Conservation (phyloP, 331 rosid species). For the Prunus yedoensis region DNA sequence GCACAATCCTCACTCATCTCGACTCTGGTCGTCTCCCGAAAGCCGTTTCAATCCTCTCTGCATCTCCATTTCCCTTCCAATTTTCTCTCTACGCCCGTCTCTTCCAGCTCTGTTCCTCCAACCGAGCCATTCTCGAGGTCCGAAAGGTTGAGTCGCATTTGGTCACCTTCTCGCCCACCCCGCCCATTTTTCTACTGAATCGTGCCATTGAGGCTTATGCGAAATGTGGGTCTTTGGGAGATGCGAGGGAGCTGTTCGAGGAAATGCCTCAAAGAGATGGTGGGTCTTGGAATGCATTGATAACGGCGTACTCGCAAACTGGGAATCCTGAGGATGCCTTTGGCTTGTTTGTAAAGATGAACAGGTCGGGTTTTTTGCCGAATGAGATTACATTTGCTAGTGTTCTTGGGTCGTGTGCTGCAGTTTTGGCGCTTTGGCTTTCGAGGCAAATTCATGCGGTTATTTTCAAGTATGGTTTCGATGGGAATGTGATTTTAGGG, state of each 20-base stretch:
- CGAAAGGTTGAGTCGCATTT: constrained; percentile 69
- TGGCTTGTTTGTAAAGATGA: constrained; percentile 40
- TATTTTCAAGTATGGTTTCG: constrained; percentile 47
- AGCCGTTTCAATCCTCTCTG: constrained; percentile 53
- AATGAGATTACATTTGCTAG: constrained; percentile 53
- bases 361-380: constrained; percentile 33
- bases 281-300: constrained; percentile 68
- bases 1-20: constrained; percentile 39
- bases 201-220: constrained; percentile 66
- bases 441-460: constrained; percentile 57
- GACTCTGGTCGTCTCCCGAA: constrained; percentile 35
- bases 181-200: constrained; percentile 62
- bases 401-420: constrained; percentile 58
- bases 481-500: constrained; percentile 51
- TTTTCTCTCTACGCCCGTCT: constrained; percentile 57
- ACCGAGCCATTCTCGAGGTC: constrained; percentile 42
- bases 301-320: constrained; percentile 47
- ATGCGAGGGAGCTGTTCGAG: constrained; percentile 65
- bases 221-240: constrained; percentile 54
- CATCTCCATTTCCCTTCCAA: constrained; percentile 40
- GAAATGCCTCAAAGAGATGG: constrained; percentile 77
- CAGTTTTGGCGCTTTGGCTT: constrained; percentile 34
- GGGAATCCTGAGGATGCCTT: constrained; percentile 38
- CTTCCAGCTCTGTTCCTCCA: constrained; percentile 56
- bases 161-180: constrained; percentile 46